Percentiles rank a stretch among this genome's conserved stretches.
Evolutionary conservation across 2,329 filamentous ascomycete genomes (phyloP).

Genomic region (Alternaria brassicicola): DNA sequence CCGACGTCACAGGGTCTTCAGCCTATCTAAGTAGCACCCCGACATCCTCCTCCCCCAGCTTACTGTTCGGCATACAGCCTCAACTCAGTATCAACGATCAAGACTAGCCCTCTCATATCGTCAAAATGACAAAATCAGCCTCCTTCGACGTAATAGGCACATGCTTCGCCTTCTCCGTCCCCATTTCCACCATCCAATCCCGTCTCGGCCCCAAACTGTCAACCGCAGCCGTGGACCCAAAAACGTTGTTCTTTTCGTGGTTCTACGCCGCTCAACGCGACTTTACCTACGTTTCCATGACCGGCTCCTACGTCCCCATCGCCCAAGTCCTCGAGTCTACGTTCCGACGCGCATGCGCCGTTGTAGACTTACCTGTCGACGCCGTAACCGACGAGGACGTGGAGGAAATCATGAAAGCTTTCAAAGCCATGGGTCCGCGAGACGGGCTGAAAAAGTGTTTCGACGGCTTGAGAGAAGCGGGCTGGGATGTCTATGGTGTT

Average conservation of each 20-base stretch:
- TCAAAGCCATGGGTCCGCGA: constrained; percentile 28
- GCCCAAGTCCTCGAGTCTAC: constrained; percentile 27
- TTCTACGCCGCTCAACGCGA: constrained; percentile 38
- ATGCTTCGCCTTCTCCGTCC: constrained; percentile 28
- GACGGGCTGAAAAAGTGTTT: constrained; percentile 29
- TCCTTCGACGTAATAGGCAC: constrained; percentile 38
- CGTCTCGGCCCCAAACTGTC: constrained; percentile 22
- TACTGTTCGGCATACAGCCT: background rate
- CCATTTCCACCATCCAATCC: constrained; percentile 25
- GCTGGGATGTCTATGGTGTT: constrained; percentile 31
- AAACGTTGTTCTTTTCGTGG: constrained; percentile 36
- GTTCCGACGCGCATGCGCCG: constrained; percentile 26
- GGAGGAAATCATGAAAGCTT: constrained; percentile 27
- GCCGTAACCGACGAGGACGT: constrained; percentile 28
- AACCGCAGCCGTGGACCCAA: constrained; percentile 22
- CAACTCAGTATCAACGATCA: background rate
- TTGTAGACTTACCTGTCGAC: constrained; percentile 25
- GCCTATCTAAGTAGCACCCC: background rate
- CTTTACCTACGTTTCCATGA: constrained; percentile 33
- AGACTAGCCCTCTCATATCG: background rate
- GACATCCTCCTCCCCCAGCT: background rate
- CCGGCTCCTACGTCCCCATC: constrained; percentile 28
- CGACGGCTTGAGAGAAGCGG: constrained; percentile 25
- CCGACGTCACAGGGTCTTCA: constrained; percentile 13
- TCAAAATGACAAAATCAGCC: constrained; percentile 25